Conservation (phyloP, 805 yeast species). For the Teunomyces gatunensis region DNA sequence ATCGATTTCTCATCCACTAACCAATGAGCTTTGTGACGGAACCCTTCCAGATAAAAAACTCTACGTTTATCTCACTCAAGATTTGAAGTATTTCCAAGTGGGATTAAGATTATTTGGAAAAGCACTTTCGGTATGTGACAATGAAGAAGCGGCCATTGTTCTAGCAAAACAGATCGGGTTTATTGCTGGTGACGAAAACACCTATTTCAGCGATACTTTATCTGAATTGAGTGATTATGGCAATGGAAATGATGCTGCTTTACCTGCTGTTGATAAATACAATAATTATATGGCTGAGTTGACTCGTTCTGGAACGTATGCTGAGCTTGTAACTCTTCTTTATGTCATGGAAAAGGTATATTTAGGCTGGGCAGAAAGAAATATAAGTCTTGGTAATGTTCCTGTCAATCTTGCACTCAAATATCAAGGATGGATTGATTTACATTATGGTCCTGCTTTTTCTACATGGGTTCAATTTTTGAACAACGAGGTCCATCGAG, state of each 20-base stretch:
- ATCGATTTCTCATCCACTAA: conserved; percentile 16
- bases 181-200: conserved; percentile 46
- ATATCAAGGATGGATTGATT: conserved; percentile 49
- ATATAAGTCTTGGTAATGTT: conserved; percentile 13
- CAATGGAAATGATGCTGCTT: conserved; percentile 4
- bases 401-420: conserved; percentile 39
- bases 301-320: conserved; percentile 28
- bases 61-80: conserved; percentile 48
- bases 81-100: conserved; percentile 44
- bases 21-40: conserved; percentile 47
- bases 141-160: conserved; percentile 32
- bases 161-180: conserved; percentile 53
- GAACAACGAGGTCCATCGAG: conserved; percentile 40
- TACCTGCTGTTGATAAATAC: conserved; percentile 29
- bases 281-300: conserved; percentile 31
- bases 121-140: conserved; percentile 43
- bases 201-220: conserved; percentile 36
- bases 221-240: conserved; percentile 17
- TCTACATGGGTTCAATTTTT: conserved; percentile 49
- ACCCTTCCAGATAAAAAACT: conserved; percentile 40
- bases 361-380: conserved; percentile 49
- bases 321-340: conserved; percentile 41
- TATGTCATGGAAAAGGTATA: conserved; percentile 52
- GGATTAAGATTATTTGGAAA: conserved; percentile 45
- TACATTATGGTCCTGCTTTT: conserved; percentile 51